Percentiles rank a stretch among this genome's conserved stretches.
phyloP scores from a whole-genome alignment of 805 yeast species.

The Suhomyces sp. region DNA sequence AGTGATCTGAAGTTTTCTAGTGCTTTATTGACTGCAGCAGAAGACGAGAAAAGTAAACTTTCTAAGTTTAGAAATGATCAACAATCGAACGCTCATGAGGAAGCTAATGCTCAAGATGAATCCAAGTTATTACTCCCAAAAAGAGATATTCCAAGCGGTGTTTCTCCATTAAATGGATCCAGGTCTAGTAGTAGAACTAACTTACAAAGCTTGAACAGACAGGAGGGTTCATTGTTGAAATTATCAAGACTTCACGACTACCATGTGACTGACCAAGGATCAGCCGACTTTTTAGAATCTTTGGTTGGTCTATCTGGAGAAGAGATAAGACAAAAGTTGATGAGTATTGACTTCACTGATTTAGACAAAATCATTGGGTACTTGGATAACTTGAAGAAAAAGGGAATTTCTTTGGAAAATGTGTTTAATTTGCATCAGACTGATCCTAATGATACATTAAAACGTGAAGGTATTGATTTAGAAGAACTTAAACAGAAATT shows the following conservation, averaged over 20 bases:
- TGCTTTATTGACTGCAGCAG: background rate
- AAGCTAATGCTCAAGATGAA: background rate
- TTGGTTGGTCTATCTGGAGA: conserved; percentile 33
- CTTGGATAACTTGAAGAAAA: conserved; percentile 29
- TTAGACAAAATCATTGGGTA: conserved; percentile 34
- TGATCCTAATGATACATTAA: conserved; percentile 3
- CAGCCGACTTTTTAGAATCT: conserved; percentile 7
- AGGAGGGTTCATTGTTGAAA: conserved; percentile 44
- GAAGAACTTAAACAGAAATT: conserved; percentile 13
- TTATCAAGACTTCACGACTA: conserved; percentile 28
- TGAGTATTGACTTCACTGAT: conserved; percentile 31
- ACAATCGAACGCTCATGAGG: background rate
- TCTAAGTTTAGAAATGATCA: background rate
- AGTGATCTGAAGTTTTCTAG: conserved; percentile 7
- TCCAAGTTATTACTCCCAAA: too few species aligned
- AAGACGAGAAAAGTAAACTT: conserved; percentile 4
- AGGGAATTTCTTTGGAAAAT: conserved; percentile 32
- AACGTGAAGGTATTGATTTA: conserved; percentile 13
- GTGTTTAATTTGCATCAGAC: conserved; percentile 13
- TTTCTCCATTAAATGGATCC: conserved; percentile 12
- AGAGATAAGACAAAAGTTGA: conserved; percentile 35
- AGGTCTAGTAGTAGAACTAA: conserved; percentile 31
- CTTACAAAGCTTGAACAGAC: conserved; percentile 34
- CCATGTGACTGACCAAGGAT: conserved; percentile 9
- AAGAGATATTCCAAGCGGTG: conserved; percentile 1